Percentiles rank a stretch among this genome's conserved stretches.
These are phyloP conservation scores for Candida dajiaensis DNA, from an alignment of 805 yeast genomes.

Conservation along the genomic window DNA sequence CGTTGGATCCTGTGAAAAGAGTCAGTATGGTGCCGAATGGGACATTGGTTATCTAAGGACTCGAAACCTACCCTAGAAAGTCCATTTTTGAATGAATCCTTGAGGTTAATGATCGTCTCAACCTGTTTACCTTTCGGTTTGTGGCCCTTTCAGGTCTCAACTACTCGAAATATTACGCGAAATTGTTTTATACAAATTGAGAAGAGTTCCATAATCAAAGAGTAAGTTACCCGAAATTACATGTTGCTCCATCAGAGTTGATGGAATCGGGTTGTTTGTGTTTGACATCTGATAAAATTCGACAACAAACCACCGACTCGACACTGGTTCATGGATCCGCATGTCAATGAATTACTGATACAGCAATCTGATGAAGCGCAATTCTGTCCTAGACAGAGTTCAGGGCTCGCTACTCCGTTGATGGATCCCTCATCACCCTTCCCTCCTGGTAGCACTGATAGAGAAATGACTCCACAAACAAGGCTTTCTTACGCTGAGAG, in stretches of 20 bases:
- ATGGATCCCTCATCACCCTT: conserved; percentile 2
- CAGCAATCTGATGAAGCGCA: background rate
- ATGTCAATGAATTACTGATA: background rate
- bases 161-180: background rate
- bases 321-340: background rate
- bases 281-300: no score
- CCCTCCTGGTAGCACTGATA: background rate
- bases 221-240: no score
- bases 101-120: background rate
- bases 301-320: background rate
- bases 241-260: no score
- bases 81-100: conserved; percentile 11
- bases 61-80: conserved; percentile 15
- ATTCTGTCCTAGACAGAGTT: background rate
- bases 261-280: no score
- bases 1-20: conserved; percentile 17
- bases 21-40: conserved; percentile 3
- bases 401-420: conserved; percentile 6
- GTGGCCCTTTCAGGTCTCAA: background rate
- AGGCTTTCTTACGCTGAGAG: conserved; percentile 12
- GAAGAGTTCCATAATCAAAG: background rate
- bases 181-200: background rate
- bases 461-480: background rate
- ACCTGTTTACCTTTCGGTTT: background rate
- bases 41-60: background rate